Evolutionary conservation across 148 eudicot genomes (phyloP).

Genomic region (Dysphania ambrosioides): DNA sequence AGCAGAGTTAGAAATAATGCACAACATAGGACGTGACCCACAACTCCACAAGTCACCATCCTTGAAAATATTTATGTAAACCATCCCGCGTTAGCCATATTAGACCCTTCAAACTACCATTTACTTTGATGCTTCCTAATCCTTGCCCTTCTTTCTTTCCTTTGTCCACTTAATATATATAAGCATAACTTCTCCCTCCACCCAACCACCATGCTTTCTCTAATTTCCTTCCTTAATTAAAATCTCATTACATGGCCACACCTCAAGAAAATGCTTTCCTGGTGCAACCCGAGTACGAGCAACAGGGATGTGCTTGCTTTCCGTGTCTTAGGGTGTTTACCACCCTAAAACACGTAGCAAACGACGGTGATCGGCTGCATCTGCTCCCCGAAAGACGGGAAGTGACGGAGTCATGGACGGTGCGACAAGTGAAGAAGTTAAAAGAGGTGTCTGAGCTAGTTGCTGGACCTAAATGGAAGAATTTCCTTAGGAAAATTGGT

Average conservation of each 20-base stretch:
- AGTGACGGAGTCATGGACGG: slow-evolving; percentile 39
- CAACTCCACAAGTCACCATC: slow-evolving; percentile 10
- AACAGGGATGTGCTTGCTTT: slow-evolving; percentile 46
- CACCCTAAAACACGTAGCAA: background rate
- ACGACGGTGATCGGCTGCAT: slow-evolving; percentile 15
- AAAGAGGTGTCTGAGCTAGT: slow-evolving; percentile 55
- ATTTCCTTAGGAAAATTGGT: slow-evolving; percentile 55
- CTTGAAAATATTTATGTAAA: background rate
- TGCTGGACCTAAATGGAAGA: slow-evolving; percentile 96
- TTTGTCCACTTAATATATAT: background rate
- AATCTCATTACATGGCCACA: slow-evolving; percentile 8
- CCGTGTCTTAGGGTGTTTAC: slow-evolving; percentile 33
- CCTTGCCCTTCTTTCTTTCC: slow-evolving; percentile 12
- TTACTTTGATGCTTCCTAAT: slow-evolving; percentile 40
- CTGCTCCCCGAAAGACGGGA: slow-evolving; percentile 30
- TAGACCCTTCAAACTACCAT: slow-evolving; percentile 17
- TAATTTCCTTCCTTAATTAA: background rate
- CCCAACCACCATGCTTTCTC: slow-evolving; percentile 8
- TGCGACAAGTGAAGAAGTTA: slow-evolving; percentile 31
- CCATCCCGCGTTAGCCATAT: slow-evolving; percentile 15
- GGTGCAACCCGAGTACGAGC: slow-evolving; percentile 21
- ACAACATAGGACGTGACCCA: background rate
- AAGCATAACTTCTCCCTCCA: slow-evolving; percentile 1
- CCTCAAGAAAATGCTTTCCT: slow-evolving; percentile 16
- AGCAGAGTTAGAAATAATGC: background rate